Evolutionary conservation across 108 stramenopile species (phyloP).

Genomic region (Stephanodiscus triporus): DNA sequence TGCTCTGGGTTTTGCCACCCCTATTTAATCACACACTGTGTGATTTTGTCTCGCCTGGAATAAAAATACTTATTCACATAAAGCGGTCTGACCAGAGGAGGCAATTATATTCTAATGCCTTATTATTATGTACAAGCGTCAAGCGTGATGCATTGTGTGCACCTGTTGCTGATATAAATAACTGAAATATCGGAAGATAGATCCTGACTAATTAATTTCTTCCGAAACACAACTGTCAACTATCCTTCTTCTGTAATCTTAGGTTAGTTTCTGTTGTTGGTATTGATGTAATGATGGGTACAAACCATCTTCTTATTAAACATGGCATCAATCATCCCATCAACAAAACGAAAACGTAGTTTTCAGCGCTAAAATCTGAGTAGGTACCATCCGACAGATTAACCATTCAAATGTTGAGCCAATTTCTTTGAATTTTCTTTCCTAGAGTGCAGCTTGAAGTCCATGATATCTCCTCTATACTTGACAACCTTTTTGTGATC

Average conservation of each 20-base stretch:
- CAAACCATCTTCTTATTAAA: not conserved
- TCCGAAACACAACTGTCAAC: not conserved
- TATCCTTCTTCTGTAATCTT: not conserved
- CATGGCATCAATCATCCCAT: not conserved
- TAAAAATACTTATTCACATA: not conserved
- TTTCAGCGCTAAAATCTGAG: not conserved
- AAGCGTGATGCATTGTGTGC: not conserved
- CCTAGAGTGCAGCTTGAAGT: slow-evolving; percentile 90
- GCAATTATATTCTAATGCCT: no score
- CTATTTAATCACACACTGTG: no score
- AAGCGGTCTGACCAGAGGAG: no score
- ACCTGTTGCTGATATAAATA: not conserved
- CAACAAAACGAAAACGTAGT: not conserved
- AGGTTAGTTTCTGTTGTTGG: not conserved
- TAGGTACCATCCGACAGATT: slow-evolving; percentile 19
- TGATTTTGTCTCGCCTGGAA: no score
- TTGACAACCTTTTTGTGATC: slow-evolving; percentile 88
- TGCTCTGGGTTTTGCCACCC: no score
- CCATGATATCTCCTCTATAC: slow-evolving; percentile 93
- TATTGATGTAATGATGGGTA: not conserved
- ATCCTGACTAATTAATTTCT: not conserved
- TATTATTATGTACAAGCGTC: no score
- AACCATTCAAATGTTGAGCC: slow-evolving; percentile 91
- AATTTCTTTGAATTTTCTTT: slow-evolving; percentile 89
- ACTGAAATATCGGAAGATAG: not conserved